Conservation (phyloP, 345 rosid species). For the Eucalyptus sp. region DNA sequence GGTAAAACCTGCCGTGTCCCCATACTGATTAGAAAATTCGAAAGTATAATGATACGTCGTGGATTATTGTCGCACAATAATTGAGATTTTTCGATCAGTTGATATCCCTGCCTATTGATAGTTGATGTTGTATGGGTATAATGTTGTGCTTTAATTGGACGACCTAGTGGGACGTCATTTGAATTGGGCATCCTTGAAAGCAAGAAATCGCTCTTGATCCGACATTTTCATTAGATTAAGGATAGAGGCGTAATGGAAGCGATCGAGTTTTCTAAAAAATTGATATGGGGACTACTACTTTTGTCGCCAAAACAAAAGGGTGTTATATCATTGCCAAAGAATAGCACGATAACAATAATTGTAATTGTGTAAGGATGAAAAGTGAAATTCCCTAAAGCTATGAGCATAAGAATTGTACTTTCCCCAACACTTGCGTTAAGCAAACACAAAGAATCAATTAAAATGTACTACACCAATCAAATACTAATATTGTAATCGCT, state of each 20-base stretch:
- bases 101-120: neutral
- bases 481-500: neutral
- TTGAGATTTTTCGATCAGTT: neutral
- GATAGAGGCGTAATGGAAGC: neutral
- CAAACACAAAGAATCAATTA: neutral
- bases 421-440: neutral
- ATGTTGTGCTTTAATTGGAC: neutral
- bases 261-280: neutral
- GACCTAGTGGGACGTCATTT: neutral
- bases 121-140: neutral
- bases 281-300: neutral
- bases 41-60: neutral
- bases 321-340: accelerated
- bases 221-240: neutral
- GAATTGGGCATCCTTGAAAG: neutral
- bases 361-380: neutral
- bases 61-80: neutral
- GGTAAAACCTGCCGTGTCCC: neutral
- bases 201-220: neutral
- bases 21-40: neutral
- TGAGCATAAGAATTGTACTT: neutral
- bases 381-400: neutral
- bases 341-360: neutral
- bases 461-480: neutral
- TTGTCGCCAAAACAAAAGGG: neutral